Conservation (phyloP, 1,284 basidiomycete genomes). For the Erythrobasidium hasegawianum region DNA sequence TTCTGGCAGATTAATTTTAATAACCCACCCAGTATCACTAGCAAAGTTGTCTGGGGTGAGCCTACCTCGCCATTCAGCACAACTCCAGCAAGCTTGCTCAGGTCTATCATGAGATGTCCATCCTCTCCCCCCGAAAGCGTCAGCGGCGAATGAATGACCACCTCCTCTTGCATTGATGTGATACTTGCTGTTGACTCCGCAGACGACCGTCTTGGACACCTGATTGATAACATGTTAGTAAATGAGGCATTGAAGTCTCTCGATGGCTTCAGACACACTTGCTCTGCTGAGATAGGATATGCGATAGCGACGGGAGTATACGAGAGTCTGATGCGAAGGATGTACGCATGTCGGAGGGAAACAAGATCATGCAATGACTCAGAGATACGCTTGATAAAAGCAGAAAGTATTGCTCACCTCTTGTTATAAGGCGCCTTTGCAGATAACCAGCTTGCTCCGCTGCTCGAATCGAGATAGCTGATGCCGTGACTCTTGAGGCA, state of each 20-base stretch:
- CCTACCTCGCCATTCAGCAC: background rate
- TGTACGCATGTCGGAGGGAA: too few relatives aligned
- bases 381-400: too few relatives aligned
- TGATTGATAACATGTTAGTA: too few relatives aligned
- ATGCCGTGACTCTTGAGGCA: background rate
- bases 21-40: too few relatives aligned
- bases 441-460: slow-evolving; percentile 22
- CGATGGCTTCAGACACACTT: too few relatives aligned
- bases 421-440: slow-evolving; percentile 48
- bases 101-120: background rate
- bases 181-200: slow-evolving; percentile 39
- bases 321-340: slow-evolving; percentile 41
- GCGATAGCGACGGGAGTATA: slow-evolving; percentile 47
- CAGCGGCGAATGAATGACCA: slow-evolving; percentile 48
- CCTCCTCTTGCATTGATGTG: slow-evolving; percentile 48
- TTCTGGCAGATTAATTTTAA: slow-evolving; percentile 28
- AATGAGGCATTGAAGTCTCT: too few relatives aligned
- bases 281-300: slow-evolving; percentile 38
- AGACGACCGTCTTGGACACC: slow-evolving; percentile 37
- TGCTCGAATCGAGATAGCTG: background rate
- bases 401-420: background rate
- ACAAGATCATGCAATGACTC: too few relatives aligned
- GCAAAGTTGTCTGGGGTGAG: background rate
- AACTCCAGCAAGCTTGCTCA: background rate
- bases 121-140: background rate